Conservation (phyloP, 345 rosid species). For the Populus simonii region DNA sequence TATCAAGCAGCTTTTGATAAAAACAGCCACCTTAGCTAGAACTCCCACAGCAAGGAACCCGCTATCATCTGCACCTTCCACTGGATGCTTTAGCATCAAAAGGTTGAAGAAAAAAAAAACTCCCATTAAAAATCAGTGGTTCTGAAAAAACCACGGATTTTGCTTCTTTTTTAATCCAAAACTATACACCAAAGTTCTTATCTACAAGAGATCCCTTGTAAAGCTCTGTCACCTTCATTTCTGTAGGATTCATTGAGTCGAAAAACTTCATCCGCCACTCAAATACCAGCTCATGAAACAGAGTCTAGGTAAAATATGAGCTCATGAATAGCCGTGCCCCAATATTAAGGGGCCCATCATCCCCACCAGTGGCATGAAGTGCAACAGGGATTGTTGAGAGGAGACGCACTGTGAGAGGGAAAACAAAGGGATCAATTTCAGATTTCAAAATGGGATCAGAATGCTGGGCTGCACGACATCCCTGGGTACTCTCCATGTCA, state of each 20-base stretch:
- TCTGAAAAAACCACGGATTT: constrained; percentile 1
- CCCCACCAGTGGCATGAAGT: constrained; percentile 78
- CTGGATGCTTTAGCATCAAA: constrained; percentile 4
- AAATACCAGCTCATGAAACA: neutral
- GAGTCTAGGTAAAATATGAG: constrained; percentile 51
- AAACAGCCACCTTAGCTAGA: constrained; percentile 40
- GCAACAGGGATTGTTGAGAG: constrained; percentile 82
- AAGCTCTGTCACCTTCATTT: constrained; percentile 18
- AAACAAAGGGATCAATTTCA: constrained; percentile 49
- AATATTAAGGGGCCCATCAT: constrained; percentile 70
- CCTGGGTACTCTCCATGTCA: constrained; percentile 2
- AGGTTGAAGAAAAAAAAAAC: neutral
- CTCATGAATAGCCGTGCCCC: constrained; percentile 66
- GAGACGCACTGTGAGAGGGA: constrained; percentile 59
- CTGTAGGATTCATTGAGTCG: constrained; percentile 18
- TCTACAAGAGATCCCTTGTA: constrained; percentile 31
- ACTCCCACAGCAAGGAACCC: constrained; percentile 3
- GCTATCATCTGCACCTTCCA: constrained; percentile 35
- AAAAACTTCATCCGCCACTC: constrained; percentile 13
- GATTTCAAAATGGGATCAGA: constrained; percentile 14
- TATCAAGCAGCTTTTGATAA: constrained; percentile 43
- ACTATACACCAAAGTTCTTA: constrained; percentile 31
- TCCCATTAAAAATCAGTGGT: neutral
- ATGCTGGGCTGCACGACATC: neutral
- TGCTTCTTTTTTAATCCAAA: constrained; percentile 11